Conservation (phyloP, 2,329 filamentous ascomycete genomes). For the Chaetomiaceae sp. region DNA sequence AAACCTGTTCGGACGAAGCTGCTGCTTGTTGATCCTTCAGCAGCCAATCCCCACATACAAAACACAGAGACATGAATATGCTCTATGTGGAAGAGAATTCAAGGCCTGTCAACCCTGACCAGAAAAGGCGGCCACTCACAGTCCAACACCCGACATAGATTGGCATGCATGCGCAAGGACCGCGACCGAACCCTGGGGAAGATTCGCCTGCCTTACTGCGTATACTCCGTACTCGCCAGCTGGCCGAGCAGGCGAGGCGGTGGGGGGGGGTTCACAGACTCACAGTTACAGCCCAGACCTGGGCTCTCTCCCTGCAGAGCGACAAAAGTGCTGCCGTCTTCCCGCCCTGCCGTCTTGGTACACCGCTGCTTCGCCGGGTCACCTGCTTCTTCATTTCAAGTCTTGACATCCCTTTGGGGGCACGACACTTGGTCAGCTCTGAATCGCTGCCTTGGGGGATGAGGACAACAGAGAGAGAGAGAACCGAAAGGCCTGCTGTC, state of each 20-base stretch:
- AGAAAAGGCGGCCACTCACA: conserved; percentile 19
- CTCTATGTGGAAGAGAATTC: too few relatives aligned
- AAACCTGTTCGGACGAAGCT: neutral
- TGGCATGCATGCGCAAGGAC: conserved; percentile 17
- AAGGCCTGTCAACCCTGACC: too few relatives aligned
- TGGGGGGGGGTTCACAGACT: conserved; percentile 7
- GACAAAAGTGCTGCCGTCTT: neutral
- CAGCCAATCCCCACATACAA: too few relatives aligned
- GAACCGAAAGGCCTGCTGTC: too few relatives aligned
- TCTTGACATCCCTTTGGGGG: neutral
- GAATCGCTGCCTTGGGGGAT: neutral
- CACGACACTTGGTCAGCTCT: neutral
- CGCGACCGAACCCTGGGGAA: conserved; percentile 22
- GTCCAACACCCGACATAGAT: conserved; percentile 1
- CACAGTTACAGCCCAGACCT: conserved; percentile 10
- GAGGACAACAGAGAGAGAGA: neutral
- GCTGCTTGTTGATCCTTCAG: neutral
- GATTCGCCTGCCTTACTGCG: neutral
- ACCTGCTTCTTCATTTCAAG: conserved; percentile 9
- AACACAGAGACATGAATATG: too few relatives aligned
- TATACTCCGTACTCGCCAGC: neutral
- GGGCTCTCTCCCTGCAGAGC: neutral
- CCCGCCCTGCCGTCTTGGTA: neutral
- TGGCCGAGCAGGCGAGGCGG: conserved; percentile 2
- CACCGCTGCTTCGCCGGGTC: conserved; percentile 13